Conservation (phyloP, 2,329 filamentous ascomycete genomes). For the Cyanodermella asteris region DNA sequence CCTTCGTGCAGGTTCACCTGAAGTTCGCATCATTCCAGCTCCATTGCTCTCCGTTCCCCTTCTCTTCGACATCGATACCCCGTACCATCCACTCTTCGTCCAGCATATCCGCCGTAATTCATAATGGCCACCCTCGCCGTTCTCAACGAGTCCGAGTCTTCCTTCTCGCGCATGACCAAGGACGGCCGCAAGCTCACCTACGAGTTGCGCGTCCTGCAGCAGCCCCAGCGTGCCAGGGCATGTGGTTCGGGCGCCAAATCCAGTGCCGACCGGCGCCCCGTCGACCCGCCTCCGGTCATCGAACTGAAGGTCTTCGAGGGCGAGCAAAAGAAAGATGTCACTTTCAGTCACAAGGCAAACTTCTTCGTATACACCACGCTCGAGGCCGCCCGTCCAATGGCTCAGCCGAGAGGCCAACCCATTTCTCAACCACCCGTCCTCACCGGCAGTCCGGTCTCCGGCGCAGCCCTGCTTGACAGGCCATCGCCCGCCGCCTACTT, state of each 20-base stretch:
- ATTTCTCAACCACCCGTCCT: constrained; percentile 57
- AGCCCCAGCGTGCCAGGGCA: constrained; percentile 80
- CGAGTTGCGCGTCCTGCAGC: constrained; percentile 52
- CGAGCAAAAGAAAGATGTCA: constrained; percentile 36
- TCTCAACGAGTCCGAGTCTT: constrained; percentile 10
- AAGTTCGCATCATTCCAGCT: too few relatives aligned
- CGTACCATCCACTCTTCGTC: too few relatives aligned
- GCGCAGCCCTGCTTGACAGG: constrained; percentile 86
- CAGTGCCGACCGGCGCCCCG: constrained; percentile 70
- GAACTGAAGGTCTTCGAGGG: constrained; percentile 68
- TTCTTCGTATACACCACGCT: constrained; percentile 94
- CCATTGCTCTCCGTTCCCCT: too few relatives aligned
- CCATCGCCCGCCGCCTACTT: constrained; percentile 70
- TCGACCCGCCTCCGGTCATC: constrained; percentile 87
- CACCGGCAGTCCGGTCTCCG: constrained; percentile 83
- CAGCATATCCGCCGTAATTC: too few relatives aligned
- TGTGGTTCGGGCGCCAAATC: constrained; percentile 92
- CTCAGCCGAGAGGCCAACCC: constrained; percentile 55
- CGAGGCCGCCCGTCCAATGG: constrained; percentile 64
- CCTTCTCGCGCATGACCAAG: constrained; percentile 10
- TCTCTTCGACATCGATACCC: too few relatives aligned
- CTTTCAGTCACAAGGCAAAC: constrained; percentile 83
- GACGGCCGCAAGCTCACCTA: constrained; percentile 7
- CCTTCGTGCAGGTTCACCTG: too few relatives aligned
- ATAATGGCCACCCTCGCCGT: constrained; percentile 4